Base-by-base conservation (phyloP, 352 stramenopile genomes). In the Globisporangium heterothallicum region DNA sequence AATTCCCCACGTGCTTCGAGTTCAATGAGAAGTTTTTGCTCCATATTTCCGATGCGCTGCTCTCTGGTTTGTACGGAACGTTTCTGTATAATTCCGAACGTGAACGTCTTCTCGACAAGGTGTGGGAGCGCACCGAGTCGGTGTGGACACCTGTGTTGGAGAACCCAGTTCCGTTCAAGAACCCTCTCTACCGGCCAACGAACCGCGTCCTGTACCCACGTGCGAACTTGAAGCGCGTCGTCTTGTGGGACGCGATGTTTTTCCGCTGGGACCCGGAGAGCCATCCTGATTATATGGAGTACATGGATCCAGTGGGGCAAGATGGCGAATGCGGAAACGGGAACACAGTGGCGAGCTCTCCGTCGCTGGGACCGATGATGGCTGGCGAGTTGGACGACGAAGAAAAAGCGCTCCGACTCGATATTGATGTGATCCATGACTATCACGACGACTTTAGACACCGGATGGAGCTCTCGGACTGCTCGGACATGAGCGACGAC, bases 1-100 rank as follows among this genome's bases (percentile, higher is more conserved):
- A 94, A 50, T 94, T 93, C 58, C 82, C 84, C n/a, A 90, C 78
- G 22, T 82, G 73, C 27, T 94, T 94, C 56, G 83, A 94, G 64
- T 94, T 94, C 52, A 93, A 94, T 62, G 81, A 92, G 60, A 83
- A 84, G 55, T 90, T 94, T 52, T 50, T 94, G 35, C 54, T 92
- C 16, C 77, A 90, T 43, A 78, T 93, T 29, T 70, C 78, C 18
- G 84, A 93, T 47, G 73, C 78, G n/a, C 60, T 90, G 22, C 85
- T 88, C 34, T 92, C 84, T 1, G 79, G 79, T 16, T 44, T 90
- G 8, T 92, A 86, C 48, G 84, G 84, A 7, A 92, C 84, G 9
- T 94, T 94, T 49, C 58, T 92, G 51, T 90, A 85, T 65, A 92
- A 94, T 53, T 89, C 81, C 22, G 84, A 94, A 63, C 78, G 80